Conservation (phyloP, 495 filamentous ascomycete genomes). For the Xylaria acuta region DNA sequence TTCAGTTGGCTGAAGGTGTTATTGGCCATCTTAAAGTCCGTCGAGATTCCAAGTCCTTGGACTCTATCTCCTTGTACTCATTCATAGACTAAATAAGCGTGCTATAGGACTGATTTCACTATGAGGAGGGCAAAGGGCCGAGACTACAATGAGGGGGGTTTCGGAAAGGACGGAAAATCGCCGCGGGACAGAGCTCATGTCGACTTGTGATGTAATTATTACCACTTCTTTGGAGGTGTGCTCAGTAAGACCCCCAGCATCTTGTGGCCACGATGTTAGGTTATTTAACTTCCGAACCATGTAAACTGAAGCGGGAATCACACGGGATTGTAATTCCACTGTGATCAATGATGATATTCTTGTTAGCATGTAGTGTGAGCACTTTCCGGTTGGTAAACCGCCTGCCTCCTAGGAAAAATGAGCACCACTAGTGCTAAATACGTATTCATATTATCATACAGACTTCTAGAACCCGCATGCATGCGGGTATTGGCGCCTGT, state of each 20-base stretch:
- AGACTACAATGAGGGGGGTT: slow-evolving; percentile 20
- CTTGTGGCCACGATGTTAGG: background rate
- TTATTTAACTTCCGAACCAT: background rate
- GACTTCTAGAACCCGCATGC: background rate
- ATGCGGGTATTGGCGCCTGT: background rate
- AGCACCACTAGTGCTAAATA: background rate
- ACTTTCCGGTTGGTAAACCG: too few relatives aligned
- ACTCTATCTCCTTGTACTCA: background rate
- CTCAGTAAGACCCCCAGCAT: slow-evolving; percentile 31
- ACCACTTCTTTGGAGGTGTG: slow-evolving; percentile 22
- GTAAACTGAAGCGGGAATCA: background rate
- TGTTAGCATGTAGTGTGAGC: too few relatives aligned
- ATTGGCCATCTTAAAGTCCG: too few relatives aligned
- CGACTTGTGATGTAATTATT: slow-evolving; percentile 38
- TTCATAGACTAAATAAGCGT: too few relatives aligned
- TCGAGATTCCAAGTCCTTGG: background rate
- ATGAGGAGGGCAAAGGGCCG: background rate
- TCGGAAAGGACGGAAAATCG: slow-evolving; percentile 6
- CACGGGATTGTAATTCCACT: background rate
- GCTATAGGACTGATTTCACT: too few relatives aligned
- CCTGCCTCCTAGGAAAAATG: too few relatives aligned
- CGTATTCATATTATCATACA: background rate
- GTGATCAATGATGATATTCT: background rate
- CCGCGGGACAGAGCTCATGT: slow-evolving; percentile 19
- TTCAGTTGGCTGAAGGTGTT: background rate